Base-by-base conservation (phyloP, 1,139 yeast species). In the Yamadazyma songkhlaensis region DNA sequence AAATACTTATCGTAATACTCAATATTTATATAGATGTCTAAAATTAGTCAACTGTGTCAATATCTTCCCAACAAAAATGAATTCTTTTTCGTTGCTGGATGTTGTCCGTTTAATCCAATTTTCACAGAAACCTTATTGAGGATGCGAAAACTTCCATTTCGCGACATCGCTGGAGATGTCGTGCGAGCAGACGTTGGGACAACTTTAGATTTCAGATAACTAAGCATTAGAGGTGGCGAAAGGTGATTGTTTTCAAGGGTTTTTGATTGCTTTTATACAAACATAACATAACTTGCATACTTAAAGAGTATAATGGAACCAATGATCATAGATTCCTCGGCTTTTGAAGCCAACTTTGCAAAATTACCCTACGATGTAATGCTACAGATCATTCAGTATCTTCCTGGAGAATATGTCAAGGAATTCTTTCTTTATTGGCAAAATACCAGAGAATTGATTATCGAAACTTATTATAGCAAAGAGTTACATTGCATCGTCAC, bases 401-500 rank as follows among this genome's bases (percentile, higher is more conserved):
- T 67, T 11, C 59, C 67, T 3, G 41, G 50, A 5, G 59, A 54
- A 5, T 50, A 57, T 38, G 45, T 65, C n/a, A 44, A 49, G 13
- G 67, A 63, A 22, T 54, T 57, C 34, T 53, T 64, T 20, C 48
- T 62, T 20, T 34, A 51, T 45, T 36, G 54, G 50, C 11, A 35
- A 26, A 10, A 41, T 51, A 25, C 56, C 2, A 32, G 67, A 35
- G 34, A 39, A 10, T 38, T 59, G 10, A 50, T 65, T n/a, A 49
- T 60, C 3, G 50, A 55, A 3, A 54, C 51, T 22, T 62, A 52
- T 44, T 67, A 53, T 41, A 37, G 50, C 28, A 53, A 53, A 29
- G 72, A 66, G 31, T 27, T 67, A 7, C 72, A 66, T 36, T 58
- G 67, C 31, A 50, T 63, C 3, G 50, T 66, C 9, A 53, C 64